These are phyloP conservation scores for Clavispora asparagi DNA, from an alignment of 805 yeast species.

Conservation along the genomic window DNA sequence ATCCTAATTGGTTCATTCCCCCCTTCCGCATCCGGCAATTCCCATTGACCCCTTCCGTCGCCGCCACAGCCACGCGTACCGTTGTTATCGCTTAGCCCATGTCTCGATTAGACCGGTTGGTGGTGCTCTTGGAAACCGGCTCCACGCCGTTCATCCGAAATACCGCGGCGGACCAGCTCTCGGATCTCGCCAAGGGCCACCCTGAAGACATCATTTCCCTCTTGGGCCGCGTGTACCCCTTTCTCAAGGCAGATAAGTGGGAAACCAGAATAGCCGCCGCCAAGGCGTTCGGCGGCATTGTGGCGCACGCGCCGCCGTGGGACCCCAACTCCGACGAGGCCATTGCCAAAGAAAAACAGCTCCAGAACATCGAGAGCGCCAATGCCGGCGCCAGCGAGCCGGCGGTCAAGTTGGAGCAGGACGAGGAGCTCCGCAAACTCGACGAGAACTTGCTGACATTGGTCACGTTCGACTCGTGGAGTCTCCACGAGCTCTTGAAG, in stretches of 20 bases:
- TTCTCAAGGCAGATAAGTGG: constrained; percentile 79
- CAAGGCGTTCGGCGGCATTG: constrained; percentile 89
- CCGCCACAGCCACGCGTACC: background rate
- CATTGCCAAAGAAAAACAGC: constrained; percentile 18
- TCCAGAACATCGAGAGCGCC: constrained; percentile 11
- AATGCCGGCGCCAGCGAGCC: constrained; percentile 21
- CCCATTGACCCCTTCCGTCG: no score
- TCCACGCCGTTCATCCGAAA: constrained; percentile 89
- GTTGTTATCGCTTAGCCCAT: constrained; percentile 10
- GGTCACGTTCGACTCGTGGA: constrained; percentile 47
- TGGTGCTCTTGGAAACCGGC: constrained; percentile 78
- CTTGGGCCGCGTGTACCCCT: constrained; percentile 87
- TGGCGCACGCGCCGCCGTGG: constrained; percentile 73
- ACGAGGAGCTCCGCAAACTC: constrained; percentile 37
- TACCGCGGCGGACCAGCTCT: constrained; percentile 95
- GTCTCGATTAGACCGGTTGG: constrained; percentile 54
- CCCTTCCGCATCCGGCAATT: no score
- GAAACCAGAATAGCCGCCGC: constrained; percentile 96
- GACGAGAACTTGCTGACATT: constrained; percentile 38
- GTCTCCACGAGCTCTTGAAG: constrained; percentile 42
- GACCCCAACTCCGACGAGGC: constrained; percentile 60
- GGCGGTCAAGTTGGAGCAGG: constrained; percentile 35
- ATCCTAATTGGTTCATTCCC: no score
- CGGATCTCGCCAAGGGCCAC: constrained; percentile 89
- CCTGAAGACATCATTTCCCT: constrained; percentile 87